Conservation (phyloP, 768 basidiomycete genomes). For the Hebeloma cylindrosporum region DNA sequence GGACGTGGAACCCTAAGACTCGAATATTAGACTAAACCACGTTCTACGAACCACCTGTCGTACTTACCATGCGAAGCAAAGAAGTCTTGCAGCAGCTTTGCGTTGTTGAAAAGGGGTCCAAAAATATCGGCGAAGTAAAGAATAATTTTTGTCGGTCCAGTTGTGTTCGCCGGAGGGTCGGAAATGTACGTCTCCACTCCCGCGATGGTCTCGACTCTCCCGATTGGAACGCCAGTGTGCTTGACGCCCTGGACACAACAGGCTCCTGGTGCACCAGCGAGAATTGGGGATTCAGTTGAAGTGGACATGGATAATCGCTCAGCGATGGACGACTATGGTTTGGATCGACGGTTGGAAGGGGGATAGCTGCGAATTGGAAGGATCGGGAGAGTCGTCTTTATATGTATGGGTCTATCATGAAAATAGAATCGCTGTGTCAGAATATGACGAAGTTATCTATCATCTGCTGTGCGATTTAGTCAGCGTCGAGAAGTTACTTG, state of each 20-base stretch:
- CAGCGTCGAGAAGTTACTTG: too few species aligned
- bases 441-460: too few species aligned
- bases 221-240: conserved; percentile 49
- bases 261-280: conserved; percentile 48
- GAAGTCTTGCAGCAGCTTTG: conserved; percentile 61
- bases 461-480: too few species aligned
- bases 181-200: conserved; percentile 56
- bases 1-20: conserved; percentile 49
- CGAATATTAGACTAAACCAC: neutral
- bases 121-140: conserved; percentile 61
- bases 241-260: conserved; percentile 54
- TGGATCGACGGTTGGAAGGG: too few species aligned
- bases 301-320: too few species aligned
- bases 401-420: too few species aligned
- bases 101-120: conserved; percentile 59
- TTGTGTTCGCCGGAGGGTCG: conserved; percentile 44
- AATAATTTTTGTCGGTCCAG: conserved; percentile 43
- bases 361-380: too few species aligned
- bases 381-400: too few species aligned
- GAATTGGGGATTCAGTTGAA: conserved; percentile 25
- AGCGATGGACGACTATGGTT: too few species aligned
- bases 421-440: too few species aligned
- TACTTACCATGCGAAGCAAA: conserved; percentile 58
- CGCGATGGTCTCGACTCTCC: conserved; percentile 38
- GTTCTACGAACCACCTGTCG: too few species aligned